These are phyloP conservation scores for Lithohypha guttulata DNA, from an alignment of 2,329 filamentous ascomycete genomes.

Conservation along the genomic window DNA sequence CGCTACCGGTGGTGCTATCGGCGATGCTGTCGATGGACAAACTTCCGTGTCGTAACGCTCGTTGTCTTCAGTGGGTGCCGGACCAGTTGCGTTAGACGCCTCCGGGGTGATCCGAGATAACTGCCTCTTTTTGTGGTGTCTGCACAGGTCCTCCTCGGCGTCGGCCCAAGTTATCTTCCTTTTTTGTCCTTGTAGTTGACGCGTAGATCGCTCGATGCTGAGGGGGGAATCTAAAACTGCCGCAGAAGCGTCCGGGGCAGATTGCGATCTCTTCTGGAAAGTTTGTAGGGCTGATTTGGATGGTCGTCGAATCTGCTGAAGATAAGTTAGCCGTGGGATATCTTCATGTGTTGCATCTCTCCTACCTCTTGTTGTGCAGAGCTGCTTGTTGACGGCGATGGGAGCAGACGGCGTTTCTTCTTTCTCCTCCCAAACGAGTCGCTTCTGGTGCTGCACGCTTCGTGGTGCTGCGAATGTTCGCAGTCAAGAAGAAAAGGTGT, in stretches of 20 bases:
- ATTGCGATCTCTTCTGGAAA: constrained; percentile 3
- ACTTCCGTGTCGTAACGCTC: not conserved
- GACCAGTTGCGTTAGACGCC: not conserved
- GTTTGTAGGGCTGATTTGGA: not conserved
- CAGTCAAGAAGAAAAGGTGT: constrained; percentile 2
- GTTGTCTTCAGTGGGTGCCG: not conserved
- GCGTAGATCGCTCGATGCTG: constrained; percentile 1
- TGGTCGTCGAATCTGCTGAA: not conserved
- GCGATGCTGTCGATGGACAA: constrained; percentile 1
- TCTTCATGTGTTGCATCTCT: constrained; percentile 1
- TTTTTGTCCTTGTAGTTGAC: constrained; percentile 2
- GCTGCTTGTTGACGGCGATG: constrained; percentile 7
- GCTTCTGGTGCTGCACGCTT: constrained; percentile 3
- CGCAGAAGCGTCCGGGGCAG: constrained; percentile 1
- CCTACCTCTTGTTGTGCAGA: constrained; percentile 7
- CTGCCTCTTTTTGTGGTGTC: not conserved
- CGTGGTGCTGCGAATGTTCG: constrained; percentile 3
- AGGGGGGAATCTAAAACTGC: not conserved
- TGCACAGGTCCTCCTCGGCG: not conserved
- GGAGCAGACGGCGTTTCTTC: constrained; percentile 3
- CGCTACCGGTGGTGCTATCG: too few species aligned
- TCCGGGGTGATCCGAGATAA: not conserved
- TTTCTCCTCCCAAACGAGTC: constrained; percentile 3
- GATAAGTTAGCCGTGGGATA: not conserved
- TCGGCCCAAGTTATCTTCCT: constrained; percentile 2